These are phyloP conservation scores for Solanum hybrid DNA, from an alignment of 305 asterid species.

Conservation along the genomic window DNA sequence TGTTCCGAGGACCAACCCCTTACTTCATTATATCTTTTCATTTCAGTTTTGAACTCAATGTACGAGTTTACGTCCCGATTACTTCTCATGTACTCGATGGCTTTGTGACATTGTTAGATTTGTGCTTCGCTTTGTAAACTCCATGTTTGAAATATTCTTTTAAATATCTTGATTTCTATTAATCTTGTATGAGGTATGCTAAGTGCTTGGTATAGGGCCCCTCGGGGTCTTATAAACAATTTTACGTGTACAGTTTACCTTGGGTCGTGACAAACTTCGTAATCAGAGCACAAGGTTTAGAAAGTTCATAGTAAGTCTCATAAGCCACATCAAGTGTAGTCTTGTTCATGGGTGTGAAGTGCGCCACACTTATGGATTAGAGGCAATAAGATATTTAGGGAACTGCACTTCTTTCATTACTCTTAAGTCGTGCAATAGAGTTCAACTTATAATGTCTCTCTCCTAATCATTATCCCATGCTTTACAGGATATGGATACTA, in stretches of 20 bases:
- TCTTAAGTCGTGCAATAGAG: no score
- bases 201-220: no score
- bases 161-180: not conserved
- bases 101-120: not conserved
- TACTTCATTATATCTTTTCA: not conserved
- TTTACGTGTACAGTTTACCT: not conserved
- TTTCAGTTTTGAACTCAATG: not conserved
- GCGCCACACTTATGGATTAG: no score
- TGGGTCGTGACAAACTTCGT: not conserved
- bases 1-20: not conserved
- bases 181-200: no score
- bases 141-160: not conserved
- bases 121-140: not conserved
- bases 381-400: no score
- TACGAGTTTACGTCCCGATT: not conserved
- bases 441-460: no score
- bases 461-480: no score
- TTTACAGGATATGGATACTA: no score
- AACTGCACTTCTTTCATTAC: no score
- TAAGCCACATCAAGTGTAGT: not conserved
- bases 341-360: not conserved
- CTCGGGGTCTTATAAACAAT: no score
- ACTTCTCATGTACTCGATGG: not conserved
- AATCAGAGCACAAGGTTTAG: not conserved
- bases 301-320: not conserved